Evolutionary conservation across 306 rosid genomes (phyloP).

Genomic region (Acmispon strigosus): DNA sequence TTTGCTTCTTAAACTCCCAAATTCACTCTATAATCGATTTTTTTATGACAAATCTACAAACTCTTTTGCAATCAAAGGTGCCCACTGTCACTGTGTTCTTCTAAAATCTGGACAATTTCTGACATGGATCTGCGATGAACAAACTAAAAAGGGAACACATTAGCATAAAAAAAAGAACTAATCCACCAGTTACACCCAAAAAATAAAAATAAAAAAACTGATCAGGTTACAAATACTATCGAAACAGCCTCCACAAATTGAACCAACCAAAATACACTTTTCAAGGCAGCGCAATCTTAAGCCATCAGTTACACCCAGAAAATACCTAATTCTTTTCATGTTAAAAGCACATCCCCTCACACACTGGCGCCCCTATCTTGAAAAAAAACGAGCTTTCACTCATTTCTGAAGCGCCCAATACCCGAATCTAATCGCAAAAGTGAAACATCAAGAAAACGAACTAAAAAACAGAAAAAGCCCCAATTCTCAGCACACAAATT

Average conservation of each 20-base stretch:
- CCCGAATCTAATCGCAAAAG: neutral
- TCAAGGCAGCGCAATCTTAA: neutral
- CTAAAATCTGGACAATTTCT: conserved; percentile 25
- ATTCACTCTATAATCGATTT: conserved; percentile 5
- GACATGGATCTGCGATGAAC: conserved; percentile 25
- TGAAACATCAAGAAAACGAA: neutral
- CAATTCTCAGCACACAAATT: neutral
- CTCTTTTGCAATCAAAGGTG: conserved; percentile 21
- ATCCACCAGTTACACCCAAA: neutral
- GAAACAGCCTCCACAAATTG: neutral
- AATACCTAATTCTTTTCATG: conserved; percentile 31
- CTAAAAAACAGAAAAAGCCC: neutral
- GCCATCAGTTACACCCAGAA: neutral
- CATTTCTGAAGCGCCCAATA: neutral
- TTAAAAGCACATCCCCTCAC: too few species aligned
- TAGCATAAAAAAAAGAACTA: conserved; percentile 11
- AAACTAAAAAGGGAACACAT: conserved; percentile 15
- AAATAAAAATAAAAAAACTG: neutral
- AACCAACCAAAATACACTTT: neutral
- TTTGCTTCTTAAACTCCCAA: neutral
- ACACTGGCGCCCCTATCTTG: too few species aligned
- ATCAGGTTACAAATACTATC: neutral
- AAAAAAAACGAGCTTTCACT: neutral
- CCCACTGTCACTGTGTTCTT: conserved; percentile 16
- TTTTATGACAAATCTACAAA: conserved; percentile 7